Evolutionary conservation across 2,329 filamentous ascomycete genomes (phyloP).

Genomic region (Fonsecaea erecta): DNA sequence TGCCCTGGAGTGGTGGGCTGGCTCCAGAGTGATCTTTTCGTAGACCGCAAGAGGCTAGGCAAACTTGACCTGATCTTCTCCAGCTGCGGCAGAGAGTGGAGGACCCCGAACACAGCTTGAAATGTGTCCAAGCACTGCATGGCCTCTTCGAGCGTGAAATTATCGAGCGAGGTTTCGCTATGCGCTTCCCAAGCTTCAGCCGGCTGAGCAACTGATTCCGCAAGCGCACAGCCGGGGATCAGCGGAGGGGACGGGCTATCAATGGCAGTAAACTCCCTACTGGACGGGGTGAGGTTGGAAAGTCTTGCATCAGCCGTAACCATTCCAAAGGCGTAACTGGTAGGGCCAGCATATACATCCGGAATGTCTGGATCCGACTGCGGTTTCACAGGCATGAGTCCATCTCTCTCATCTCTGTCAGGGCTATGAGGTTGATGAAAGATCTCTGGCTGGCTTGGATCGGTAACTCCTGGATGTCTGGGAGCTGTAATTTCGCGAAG

Average conservation of each 20-base stretch:
- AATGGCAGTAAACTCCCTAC: neutral
- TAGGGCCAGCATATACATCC: slow-evolving; percentile 12
- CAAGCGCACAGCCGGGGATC: neutral
- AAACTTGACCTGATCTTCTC: slow-evolving; percentile 10
- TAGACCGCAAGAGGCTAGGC: slow-evolving; percentile 13
- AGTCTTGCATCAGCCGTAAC: slow-evolving; percentile 12
- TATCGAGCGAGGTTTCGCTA: neutral
- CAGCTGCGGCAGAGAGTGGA: slow-evolving; percentile 17
- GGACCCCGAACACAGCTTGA: slow-evolving; percentile 16
- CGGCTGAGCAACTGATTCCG: neutral
- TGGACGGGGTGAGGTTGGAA: slow-evolving; percentile 17
- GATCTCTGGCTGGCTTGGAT: neutral
- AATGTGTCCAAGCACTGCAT: slow-evolving; percentile 14
- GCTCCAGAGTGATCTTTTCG: slow-evolving; percentile 16
- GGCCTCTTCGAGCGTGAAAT: slow-evolving; percentile 16
- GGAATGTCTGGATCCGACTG: neutral
- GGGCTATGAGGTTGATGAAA: neutral
- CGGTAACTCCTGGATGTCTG: neutral
- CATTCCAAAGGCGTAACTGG: slow-evolving; percentile 13
- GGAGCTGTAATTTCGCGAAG: neutral
- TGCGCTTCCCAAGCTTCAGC: neutral
- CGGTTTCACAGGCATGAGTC: neutral
- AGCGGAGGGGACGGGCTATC: neutral
- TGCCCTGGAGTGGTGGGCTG: slow-evolving; percentile 9
- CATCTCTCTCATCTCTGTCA: neutral